phyloP scores from a whole-genome alignment of 805 yeast species.

The Pichia scutulata region DNA sequence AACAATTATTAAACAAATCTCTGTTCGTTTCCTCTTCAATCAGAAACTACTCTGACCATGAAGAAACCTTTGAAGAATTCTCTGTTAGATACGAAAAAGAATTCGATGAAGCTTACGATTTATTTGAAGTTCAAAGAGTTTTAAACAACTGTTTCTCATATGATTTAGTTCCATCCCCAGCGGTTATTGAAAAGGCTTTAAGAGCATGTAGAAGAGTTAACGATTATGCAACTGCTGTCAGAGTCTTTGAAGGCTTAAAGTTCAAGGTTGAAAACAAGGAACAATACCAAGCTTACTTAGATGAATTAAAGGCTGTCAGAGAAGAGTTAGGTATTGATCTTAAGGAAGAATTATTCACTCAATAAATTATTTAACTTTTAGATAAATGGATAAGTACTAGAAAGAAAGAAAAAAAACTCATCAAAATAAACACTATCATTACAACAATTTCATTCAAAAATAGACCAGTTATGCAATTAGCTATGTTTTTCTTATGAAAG shows the following conservation, averaged over 20 bases:
- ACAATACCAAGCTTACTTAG: constrained; percentile 93
- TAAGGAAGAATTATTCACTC: constrained; percentile 73
- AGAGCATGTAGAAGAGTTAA: constrained; percentile 98
- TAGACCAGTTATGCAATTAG: background rate
- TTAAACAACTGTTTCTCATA: constrained; percentile 97
- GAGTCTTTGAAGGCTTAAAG: constrained; percentile 95
- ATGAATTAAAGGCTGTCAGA: constrained; percentile 86
- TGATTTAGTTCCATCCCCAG: constrained; percentile 97
- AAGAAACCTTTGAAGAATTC: constrained; percentile 93
- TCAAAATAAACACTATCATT: background rate
- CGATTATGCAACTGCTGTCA: constrained; percentile 97
- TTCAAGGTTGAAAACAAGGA: constrained; percentile 91
- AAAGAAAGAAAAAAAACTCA: background rate
- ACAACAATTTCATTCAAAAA: background rate
- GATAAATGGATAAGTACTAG: background rate
- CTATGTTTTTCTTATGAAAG: constrained; percentile 19
- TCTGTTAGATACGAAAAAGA: constrained; percentile 87
- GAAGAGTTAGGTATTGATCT: constrained; percentile 88
- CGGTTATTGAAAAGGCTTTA: constrained; percentile 90
- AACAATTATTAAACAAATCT: constrained; percentile 10
- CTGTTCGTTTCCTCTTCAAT: constrained; percentile 16
- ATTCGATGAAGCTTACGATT: constrained; percentile 87
- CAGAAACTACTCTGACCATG: constrained; percentile 74
- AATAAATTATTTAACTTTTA: constrained; percentile 7
- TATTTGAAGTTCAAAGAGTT: constrained; percentile 86